Evolutionary conservation across 2,329 filamentous ascomycete genomes (phyloP).

Genomic region (Cladophialophora psammophila): DNA sequence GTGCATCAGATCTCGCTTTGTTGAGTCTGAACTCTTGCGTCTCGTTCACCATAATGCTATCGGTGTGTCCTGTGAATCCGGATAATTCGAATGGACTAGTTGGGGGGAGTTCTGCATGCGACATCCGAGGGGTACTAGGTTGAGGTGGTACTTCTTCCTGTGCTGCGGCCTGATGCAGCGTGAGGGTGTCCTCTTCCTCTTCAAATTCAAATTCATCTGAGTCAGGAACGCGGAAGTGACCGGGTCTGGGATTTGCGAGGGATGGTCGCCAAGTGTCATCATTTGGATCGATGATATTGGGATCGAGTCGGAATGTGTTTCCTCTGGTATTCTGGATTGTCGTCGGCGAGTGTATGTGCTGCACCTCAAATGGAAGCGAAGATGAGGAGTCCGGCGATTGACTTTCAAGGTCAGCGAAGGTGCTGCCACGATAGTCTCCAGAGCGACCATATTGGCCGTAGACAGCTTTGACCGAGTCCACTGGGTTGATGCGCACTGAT

Average conservation of each 20-base stretch:
- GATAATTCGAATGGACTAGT: constrained; percentile 15
- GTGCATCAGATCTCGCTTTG: constrained; percentile 37
- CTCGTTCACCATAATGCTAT: constrained; percentile 28
- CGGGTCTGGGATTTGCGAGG: constrained; percentile 33
- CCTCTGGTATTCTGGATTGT: constrained; percentile 30
- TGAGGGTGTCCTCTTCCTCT: constrained; percentile 81
- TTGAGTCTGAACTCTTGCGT: constrained; percentile 30
- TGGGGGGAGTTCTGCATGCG: constrained; percentile 37
- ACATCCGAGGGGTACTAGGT: constrained; percentile 60
- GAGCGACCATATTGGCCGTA: constrained; percentile 34
- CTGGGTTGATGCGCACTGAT: constrained; percentile 32
- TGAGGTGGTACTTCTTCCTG: constrained; percentile 99
- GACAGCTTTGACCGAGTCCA: constrained; percentile 32
- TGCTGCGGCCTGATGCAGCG: constrained; percentile 97
- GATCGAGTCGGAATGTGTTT: constrained; percentile 33
- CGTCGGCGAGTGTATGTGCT: constrained; percentile 27
- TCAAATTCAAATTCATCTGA: constrained; percentile 76
- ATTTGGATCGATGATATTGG: constrained; percentile 30
- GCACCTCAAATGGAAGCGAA: constrained; percentile 15
- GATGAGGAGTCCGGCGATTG: constrained; percentile 23
- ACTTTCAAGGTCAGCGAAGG: constrained; percentile 30
- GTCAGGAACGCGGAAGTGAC: constrained; percentile 54
- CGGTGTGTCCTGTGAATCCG: constrained; percentile 24
- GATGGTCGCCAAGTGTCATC: constrained; percentile 32
- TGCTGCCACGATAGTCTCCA: constrained; percentile 36